These are phyloP conservation scores for Anthracocystis setariae DNA, from an alignment of 1,284 basidiomycete species.

Conservation along the genomic window DNA sequence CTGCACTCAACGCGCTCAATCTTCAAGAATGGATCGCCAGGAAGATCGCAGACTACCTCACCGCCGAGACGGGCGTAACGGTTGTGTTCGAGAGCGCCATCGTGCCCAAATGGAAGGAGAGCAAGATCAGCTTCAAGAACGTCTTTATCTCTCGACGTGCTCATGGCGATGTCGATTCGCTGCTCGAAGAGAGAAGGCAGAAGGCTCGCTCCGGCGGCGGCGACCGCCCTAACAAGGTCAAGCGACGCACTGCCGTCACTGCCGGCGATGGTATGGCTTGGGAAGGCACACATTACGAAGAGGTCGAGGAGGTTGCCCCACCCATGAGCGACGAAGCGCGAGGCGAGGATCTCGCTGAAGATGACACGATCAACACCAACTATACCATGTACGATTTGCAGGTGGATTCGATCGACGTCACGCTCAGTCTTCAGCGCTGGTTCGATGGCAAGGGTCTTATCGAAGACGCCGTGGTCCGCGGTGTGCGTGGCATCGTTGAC, in stretches of 20 bases:
- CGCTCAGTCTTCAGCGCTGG: constrained; percentile 91
- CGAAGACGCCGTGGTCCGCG: constrained; percentile 88
- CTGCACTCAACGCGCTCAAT: constrained; percentile 86
- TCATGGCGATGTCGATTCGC: constrained; percentile 54
- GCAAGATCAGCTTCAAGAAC: constrained; percentile 93
- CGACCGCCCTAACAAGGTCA: constrained; percentile 34
- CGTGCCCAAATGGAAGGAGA: constrained; percentile 96
- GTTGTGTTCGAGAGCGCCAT: constrained; percentile 98
- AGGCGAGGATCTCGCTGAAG: constrained; percentile 51
- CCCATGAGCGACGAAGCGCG: constrained; percentile 56
- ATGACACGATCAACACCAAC: constrained; percentile 60
- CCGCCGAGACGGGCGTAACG: constrained; percentile 88
- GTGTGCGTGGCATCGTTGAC: constrained; percentile 92
- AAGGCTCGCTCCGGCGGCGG: constrained; percentile 15
- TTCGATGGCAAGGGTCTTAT: constrained; percentile 93
- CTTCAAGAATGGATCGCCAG: constrained; percentile 92
- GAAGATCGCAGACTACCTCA: constrained; percentile 90
- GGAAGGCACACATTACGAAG: constrained; percentile 62
- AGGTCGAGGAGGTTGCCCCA: constrained; percentile 59
- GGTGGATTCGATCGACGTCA: constrained; percentile 90
- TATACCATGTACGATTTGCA: constrained; percentile 67
- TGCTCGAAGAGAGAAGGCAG: constrained; percentile 37
- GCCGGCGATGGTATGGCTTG: constrained; percentile 63
- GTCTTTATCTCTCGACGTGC: constrained; percentile 91
- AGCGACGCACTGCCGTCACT: constrained; percentile 46